phyloP scores from a whole-genome alignment of 768 basidiomycete species.

The Gymnopilus junonius region DNA sequence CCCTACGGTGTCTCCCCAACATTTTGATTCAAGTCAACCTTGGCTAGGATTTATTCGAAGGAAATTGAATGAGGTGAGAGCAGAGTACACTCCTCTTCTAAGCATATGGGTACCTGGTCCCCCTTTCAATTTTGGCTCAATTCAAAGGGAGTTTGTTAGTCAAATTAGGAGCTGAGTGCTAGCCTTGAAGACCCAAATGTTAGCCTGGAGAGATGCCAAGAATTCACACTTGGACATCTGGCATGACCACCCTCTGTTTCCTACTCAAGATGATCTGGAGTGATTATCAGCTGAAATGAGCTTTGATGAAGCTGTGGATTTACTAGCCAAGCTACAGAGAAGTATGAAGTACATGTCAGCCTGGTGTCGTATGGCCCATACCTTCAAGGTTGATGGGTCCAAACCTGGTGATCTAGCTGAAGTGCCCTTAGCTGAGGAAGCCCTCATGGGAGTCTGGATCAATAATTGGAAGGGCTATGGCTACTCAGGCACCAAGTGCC shows the following conservation, averaged over 20 bases:
- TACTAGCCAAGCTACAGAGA: not conserved
- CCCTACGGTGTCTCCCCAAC: constrained; percentile 14
- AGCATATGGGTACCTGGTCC: not conserved
- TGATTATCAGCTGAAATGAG: not conserved
- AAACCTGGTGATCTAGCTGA: accelerated
- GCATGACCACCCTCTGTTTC: not conserved
- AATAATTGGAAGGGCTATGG: not conserved
- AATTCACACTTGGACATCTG: not conserved
- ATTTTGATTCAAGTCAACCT: not conserved
- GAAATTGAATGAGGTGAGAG: accelerated
- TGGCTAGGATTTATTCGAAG: constrained; percentile 8
- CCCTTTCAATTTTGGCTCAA: not conserved
- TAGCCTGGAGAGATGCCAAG: not conserved
- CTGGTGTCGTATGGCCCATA: not conserved
- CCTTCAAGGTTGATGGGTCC: not conserved
- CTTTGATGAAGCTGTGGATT: not conserved
- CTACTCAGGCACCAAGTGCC: not conserved
- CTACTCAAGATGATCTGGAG: not conserved
- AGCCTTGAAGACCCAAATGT: not conserved
- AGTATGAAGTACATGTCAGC: not conserved
- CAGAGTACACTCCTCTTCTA: not conserved
- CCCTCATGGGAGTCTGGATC: not conserved
- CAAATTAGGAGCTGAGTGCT: not conserved
- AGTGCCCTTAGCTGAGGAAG: not conserved
- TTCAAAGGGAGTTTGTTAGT: not conserved